Evolutionary conservation across 1,284 basidiomycete species (phyloP).

Genomic region (Trametes hirsuta): DNA sequence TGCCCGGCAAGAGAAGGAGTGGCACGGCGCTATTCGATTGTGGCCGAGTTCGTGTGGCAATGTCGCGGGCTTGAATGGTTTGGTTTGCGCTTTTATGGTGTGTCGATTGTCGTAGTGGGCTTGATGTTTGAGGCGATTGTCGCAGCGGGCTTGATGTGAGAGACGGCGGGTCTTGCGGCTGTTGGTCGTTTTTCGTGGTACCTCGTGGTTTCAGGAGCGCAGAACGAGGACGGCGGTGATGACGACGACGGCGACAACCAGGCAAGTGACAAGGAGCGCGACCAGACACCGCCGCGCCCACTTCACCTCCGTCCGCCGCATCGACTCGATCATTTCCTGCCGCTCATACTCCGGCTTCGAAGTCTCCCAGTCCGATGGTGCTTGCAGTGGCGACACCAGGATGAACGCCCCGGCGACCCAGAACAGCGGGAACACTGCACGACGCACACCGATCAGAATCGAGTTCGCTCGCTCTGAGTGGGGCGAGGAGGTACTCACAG

Average conservation of each 20-base stretch:
- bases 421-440: conserved; percentile 47
- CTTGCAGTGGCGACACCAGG: conserved; percentile 41
- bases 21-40: neutral
- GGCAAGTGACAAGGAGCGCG: conserved; percentile 20
- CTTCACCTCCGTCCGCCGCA: conserved; percentile 43
- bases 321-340: conserved; percentile 36
- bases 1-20: neutral
- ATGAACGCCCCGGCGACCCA: conserved; percentile 45
- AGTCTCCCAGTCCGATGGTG: conserved; percentile 42
- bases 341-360: conserved; percentile 42
- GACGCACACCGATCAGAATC: neutral
- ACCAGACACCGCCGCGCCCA: conserved; percentile 46
- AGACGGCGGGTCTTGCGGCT: too few species aligned
- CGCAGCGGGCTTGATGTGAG: too few species aligned
- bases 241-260: conserved; percentile 20
- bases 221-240: conserved; percentile 22
- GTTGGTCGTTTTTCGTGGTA: neutral
- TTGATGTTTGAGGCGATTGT: too few species aligned
- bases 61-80: neutral
- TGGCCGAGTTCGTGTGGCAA: neutral
- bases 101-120: too few species aligned
- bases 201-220: neutral
- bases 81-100: too few species aligned
- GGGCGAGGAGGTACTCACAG: conserved; percentile 25
- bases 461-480: too few species aligned